Conservation (phyloP, 768 basidiomycete species). For the Lactarius vividus region DNA sequence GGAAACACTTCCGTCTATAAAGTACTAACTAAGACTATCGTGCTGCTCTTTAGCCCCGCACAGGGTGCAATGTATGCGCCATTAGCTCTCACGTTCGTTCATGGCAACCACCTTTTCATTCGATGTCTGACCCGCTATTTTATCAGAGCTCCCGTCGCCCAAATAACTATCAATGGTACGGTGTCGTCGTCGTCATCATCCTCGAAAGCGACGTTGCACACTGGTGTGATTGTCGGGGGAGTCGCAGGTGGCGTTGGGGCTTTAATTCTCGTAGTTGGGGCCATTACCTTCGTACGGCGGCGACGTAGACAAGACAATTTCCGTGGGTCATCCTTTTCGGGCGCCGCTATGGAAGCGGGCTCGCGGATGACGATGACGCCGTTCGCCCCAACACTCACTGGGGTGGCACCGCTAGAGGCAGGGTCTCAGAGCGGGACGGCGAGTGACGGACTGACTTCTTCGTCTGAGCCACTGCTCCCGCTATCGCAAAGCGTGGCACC, state of each 20-base stretch:
- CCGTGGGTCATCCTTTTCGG: background rate
- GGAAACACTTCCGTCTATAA: background rate
- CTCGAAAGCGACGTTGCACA: background rate
- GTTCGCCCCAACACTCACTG: background rate
- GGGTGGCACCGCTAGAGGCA: background rate
- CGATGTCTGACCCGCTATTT: background rate
- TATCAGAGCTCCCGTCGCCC: conserved; percentile 2
- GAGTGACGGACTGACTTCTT: background rate
- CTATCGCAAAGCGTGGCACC: background rate
- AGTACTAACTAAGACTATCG: background rate
- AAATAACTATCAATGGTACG: conserved; percentile 1
- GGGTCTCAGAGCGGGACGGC: background rate
- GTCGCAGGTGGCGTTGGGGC: conserved; percentile 21
- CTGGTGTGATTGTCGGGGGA: conserved; percentile 22
- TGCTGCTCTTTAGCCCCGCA: conserved; percentile 21
- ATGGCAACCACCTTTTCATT: background rate
- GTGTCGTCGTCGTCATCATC: background rate
- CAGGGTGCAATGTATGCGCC: conserved; percentile 31
- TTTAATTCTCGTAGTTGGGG: background rate
- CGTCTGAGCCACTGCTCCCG: background rate
- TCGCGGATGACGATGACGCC: background rate
- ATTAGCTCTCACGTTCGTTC: conserved; percentile 29
- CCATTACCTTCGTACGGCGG: conserved; percentile 2
- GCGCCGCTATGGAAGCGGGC: background rate
- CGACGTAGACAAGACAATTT: conserved; percentile 2